These are phyloP conservation scores for Misopates orontium DNA, from an alignment of 257 asterid genomes.

Conservation along the genomic window DNA sequence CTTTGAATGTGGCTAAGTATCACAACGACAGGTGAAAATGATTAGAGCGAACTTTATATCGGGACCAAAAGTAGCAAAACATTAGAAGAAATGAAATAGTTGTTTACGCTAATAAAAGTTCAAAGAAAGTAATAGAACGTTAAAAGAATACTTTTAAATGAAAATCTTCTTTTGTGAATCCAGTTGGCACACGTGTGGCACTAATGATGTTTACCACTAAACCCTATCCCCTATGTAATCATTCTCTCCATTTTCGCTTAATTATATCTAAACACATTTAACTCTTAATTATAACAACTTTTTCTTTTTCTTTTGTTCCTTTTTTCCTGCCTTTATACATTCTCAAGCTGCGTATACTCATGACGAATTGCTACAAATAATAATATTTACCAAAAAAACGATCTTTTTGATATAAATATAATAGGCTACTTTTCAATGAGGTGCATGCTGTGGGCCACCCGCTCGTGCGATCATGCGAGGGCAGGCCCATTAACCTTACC, in stretches of 20 bases:
- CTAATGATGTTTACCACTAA: constrained; percentile 69
- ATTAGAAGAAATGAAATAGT: neutral
- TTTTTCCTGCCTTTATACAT: constrained; percentile 17
- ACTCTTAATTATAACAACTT: neutral
- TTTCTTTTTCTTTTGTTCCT: neutral
- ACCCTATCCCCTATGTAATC: constrained; percentile 49
- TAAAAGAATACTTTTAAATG: constrained; percentile 23
- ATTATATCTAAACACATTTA: constrained; percentile 17
- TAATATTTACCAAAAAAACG: too few species aligned
- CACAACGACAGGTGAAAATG: constrained; percentile 31
- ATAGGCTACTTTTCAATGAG: constrained; percentile 37
- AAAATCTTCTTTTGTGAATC: constrained; percentile 41
- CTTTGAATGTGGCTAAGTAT: too few species aligned
- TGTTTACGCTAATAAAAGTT: constrained; percentile 20
- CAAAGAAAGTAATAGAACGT: constrained; percentile 24
- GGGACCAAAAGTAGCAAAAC: constrained; percentile 40
- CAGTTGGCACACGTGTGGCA: constrained; percentile 83
- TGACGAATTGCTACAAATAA: constrained; percentile 25
- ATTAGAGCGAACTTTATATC: constrained; percentile 40
- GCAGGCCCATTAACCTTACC: constrained; percentile 50
- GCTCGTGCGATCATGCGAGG: constrained; percentile 78
- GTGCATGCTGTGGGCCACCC: constrained; percentile 57
- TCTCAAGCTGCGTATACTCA: constrained; percentile 29
- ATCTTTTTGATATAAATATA: neutral
- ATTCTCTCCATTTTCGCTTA: constrained; percentile 52